Evolutionary conservation across 139 green algal species (phyloP).

Genomic region (Haematococcus lacustris): DNA sequence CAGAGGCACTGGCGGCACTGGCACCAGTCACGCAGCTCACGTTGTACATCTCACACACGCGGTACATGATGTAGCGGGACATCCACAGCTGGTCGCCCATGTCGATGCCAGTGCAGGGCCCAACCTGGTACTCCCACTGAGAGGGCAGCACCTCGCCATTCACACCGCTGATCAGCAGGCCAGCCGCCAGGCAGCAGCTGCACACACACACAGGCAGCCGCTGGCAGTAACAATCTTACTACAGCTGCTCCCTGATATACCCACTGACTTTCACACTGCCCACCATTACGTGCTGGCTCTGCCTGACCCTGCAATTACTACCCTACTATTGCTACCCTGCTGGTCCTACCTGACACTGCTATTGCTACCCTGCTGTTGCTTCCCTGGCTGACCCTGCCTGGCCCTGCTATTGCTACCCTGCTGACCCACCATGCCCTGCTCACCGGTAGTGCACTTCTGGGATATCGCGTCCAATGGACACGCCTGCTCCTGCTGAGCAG

Average conservation of each 20-base stretch:
- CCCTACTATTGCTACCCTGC: no score
- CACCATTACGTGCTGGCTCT: no score
- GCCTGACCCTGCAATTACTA: no score
- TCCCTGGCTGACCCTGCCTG: no score
- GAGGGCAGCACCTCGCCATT: slow-evolving; percentile 98
- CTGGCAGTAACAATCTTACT: no score
- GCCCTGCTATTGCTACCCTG: no score
- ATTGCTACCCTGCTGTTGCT: neutral
- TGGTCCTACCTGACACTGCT: no score
- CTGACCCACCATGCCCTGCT: neutral
- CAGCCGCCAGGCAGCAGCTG: slow-evolving; percentile 77
- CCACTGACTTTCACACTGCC: no score
- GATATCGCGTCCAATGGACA: slow-evolving; percentile 87
- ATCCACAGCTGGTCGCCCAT: slow-evolving; percentile 94
- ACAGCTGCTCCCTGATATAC: no score
- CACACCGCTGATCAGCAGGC: slow-evolving; percentile 87
- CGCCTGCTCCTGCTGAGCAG: slow-evolving; percentile 84
- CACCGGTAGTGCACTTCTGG: slow-evolving; percentile 93
- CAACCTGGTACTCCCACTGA: slow-evolving; percentile 98
- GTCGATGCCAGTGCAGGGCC: slow-evolving; percentile 83
- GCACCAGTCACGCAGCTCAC: no score
- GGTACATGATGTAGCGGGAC: slow-evolving; percentile 86
- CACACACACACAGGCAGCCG: slow-evolving; percentile 2
- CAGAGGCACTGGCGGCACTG: no score
- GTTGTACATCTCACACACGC: slow-evolving; percentile 86